Conservation (phyloP, 2,329 filamentous ascomycete genomes). For the Arthrobotrys megalospora region DNA sequence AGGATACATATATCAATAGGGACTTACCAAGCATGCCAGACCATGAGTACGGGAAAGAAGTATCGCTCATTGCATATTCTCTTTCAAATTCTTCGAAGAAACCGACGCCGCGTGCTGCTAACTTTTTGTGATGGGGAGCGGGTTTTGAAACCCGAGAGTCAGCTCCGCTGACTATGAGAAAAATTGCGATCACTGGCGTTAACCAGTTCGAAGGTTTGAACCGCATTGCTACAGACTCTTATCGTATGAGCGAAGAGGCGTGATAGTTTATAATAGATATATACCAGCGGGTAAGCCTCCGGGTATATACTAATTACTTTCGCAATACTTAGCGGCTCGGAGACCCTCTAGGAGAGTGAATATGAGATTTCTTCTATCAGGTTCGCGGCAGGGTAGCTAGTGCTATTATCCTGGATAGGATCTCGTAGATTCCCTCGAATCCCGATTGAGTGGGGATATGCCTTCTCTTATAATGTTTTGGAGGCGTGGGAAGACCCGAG, state of each 20-base stretch:
- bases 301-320: no score
- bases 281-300: no score
- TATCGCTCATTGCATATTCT: background rate
- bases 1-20: background rate
- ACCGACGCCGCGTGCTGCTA: background rate
- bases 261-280: no score
- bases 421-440: no score
- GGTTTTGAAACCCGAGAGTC: background rate
- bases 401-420: no score
- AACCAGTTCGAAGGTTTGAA: background rate
- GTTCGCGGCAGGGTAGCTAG: no score
- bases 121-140: background rate
- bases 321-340: no score
- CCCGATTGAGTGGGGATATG: no score
- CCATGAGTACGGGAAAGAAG: constrained; percentile 19
- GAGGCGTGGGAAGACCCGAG: no score
- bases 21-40: constrained; percentile 42
- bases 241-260: background rate
- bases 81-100: constrained; percentile 3
- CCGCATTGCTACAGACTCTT: background rate
- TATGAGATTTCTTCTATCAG: no score
- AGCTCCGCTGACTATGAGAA: background rate
- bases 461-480: no score
- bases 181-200: background rate
- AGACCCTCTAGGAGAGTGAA: no score